A percentile compares a stretch with the other conserved stretches of the same genome.
Evolutionary conservation across 352 stramenopile species (phyloP).

Genomic region (Globisporangium lucens): DNA sequence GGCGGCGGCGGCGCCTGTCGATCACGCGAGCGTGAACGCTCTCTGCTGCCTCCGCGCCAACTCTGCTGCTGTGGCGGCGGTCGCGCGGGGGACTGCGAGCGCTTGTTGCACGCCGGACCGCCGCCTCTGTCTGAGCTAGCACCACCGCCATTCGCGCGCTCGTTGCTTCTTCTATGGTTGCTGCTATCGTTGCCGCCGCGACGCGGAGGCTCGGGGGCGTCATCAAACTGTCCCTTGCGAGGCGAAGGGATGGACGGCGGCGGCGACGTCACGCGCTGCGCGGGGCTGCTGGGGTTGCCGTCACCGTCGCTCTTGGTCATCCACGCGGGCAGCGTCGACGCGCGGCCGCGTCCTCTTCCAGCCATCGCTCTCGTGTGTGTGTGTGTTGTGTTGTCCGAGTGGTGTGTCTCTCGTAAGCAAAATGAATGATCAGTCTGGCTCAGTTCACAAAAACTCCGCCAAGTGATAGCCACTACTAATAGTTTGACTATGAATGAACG

Average conservation of each 20-base stretch:
- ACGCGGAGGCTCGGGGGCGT: constrained; percentile 35
- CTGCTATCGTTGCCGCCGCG: constrained; percentile 7
- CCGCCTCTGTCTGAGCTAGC: background rate
- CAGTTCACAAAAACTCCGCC: background rate
- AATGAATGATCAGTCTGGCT: constrained; percentile 6
- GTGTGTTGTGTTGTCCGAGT: background rate
- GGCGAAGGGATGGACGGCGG: constrained; percentile 20
- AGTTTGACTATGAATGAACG: too few species aligned
- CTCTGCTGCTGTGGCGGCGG: constrained; percentile 18
- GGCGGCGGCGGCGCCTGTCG: constrained; percentile 9
- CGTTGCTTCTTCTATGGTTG: constrained; percentile 6
- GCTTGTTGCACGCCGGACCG: constrained; percentile 3
- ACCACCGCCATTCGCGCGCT: constrained; percentile 1
- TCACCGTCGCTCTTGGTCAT: constrained; percentile 60
- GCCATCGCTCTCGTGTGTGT: constrained; percentile 39
- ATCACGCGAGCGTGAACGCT: constrained; percentile 26
- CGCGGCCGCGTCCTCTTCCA: constrained; percentile 70
- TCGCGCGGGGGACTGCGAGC: constrained; percentile 8
- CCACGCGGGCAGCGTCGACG: constrained; percentile 77
- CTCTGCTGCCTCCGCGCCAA: constrained; percentile 18
- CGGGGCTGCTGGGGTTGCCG: background rate
- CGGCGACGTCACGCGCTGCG: constrained; percentile 3
- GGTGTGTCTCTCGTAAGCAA: background rate
- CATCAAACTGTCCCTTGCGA: constrained; percentile 64
- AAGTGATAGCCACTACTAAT: too few species aligned